These are phyloP conservation scores for Melastoma candidum DNA, from an alignment of 441 rosid species.

Conservation along the genomic window DNA sequence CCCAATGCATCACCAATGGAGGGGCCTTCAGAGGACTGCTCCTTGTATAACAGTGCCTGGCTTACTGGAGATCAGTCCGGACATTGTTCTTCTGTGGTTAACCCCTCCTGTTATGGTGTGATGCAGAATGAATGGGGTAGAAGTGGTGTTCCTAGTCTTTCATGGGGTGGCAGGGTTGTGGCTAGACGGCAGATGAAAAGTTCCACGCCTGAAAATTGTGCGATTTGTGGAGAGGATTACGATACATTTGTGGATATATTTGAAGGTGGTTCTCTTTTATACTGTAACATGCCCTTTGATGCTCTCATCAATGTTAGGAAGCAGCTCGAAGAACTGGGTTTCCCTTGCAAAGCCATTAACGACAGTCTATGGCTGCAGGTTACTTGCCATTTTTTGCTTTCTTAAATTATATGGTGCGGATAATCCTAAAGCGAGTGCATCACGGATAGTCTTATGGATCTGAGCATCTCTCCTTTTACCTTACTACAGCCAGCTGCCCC, in stretches of 20 bases:
- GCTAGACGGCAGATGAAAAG: slow-evolving; percentile 57
- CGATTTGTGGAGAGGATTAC: slow-evolving; percentile 65
- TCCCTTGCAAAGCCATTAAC: slow-evolving; percentile 92
- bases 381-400: slow-evolving; percentile 22
- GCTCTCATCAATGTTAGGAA: slow-evolving; percentile 79
- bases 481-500: not conserved
- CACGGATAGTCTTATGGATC: no score
- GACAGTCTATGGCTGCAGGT: slow-evolving; percentile 99
- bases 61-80: slow-evolving; percentile 50
- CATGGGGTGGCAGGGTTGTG: slow-evolving; percentile 98
- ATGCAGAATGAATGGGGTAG: slow-evolving; percentile 75
- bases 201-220: slow-evolving; percentile 46
- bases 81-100: slow-evolving; percentile 42
- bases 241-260: slow-evolving; percentile 73
- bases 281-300: slow-evolving; percentile 94
- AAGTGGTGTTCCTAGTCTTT: slow-evolving; percentile 56
- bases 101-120: slow-evolving; percentile 45
- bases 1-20: slow-evolving; percentile 51
- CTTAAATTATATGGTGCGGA: not conserved
- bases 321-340: slow-evolving; percentile 91
- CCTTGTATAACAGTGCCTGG: slow-evolving; percentile 53
- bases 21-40: slow-evolving; percentile 77
- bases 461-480: no score
- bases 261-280: slow-evolving; percentile 90
- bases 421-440: no score